phyloP scores from a whole-genome alignment of 108 stramenopile genomes.

The Cyclostephanos tholiformis region DNA sequence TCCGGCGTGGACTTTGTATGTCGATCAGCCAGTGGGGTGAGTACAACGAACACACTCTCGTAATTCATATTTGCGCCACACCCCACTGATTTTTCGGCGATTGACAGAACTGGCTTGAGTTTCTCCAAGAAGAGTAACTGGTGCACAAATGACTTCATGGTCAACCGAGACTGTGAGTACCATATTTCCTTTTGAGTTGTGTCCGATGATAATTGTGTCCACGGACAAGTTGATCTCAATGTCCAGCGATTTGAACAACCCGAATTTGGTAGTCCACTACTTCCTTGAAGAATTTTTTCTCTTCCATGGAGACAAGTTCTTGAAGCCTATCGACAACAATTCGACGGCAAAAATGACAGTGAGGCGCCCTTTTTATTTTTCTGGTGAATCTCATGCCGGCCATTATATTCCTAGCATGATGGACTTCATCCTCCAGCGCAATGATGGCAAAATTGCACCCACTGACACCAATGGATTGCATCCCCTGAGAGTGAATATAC shows the following conservation, averaged over 20 bases:
- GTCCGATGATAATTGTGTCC: not conserved
- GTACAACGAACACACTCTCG: not conserved
- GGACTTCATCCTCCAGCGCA: constrained; percentile 80
- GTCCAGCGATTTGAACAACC: not conserved
- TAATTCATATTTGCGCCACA: not conserved
- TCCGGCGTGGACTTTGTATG: constrained; percentile 82
- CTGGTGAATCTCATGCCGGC: constrained; percentile 95
- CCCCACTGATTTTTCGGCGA: constrained; percentile 35
- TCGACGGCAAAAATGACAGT: constrained; percentile 20
- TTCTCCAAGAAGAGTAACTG: constrained; percentile 78
- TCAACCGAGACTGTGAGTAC: constrained; percentile 72
- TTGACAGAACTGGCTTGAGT: constrained; percentile 65
- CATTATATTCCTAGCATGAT: constrained; percentile 97
- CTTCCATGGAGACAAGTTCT: constrained; percentile 76
- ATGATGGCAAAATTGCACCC: constrained; percentile 48
- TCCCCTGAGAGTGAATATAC: constrained; percentile 50
- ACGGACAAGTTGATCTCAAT: not conserved
- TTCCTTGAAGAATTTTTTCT: constrained; percentile 85
- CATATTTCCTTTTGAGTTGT: not conserved
- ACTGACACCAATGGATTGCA: constrained; percentile 24
- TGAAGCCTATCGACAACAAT: constrained; percentile 24
- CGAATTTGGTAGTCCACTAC: constrained; percentile 52
- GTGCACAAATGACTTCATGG: constrained; percentile 79
- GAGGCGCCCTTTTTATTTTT: constrained; percentile 81
- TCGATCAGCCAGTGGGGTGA: constrained; percentile 66